Conservation (phyloP, 2,329 filamentous ascomycete species). For the Sporothrix pallida region DNA sequence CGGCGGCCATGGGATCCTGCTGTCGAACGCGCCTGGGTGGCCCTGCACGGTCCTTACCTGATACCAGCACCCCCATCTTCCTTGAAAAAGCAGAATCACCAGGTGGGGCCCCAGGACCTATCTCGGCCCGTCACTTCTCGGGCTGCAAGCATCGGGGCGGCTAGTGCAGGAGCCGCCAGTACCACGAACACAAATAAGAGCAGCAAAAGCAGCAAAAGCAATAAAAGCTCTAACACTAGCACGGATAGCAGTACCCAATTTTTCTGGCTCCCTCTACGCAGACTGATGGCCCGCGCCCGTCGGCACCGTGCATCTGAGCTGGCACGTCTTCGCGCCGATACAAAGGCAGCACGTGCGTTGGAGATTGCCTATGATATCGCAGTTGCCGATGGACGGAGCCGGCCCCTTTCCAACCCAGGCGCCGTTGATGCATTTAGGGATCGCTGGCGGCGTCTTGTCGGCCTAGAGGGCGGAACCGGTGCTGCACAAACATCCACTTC, state of each 20-base stretch:
- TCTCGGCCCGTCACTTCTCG: not conserved
- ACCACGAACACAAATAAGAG: constrained; percentile 37
- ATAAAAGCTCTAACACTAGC: constrained; percentile 35
- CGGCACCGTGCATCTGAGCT: constrained; percentile 49
- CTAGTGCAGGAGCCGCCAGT: constrained; percentile 3
- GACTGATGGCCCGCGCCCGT: constrained; percentile 48
- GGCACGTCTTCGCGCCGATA: constrained; percentile 43
- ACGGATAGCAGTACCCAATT: constrained; percentile 39
- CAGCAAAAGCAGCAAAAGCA: constrained; percentile 22
- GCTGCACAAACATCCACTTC: not conserved
- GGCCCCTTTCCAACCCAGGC: constrained; percentile 40
- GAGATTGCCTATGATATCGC: constrained; percentile 43
- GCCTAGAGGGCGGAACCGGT: constrained; percentile 18
- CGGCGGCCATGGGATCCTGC: constrained; percentile 53
- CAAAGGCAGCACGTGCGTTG: constrained; percentile 40
- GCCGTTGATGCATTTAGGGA: constrained; percentile 41
- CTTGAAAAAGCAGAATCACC: not conserved
- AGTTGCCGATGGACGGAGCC: constrained; percentile 42
- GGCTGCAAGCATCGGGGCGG: not conserved
- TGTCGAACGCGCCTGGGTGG: constrained; percentile 55
- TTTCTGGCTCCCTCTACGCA: constrained; percentile 52
- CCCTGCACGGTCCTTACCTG: constrained; percentile 53
- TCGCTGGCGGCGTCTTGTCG: constrained; percentile 46
- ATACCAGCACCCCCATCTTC: constrained; percentile 43
- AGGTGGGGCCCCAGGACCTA: not conserved